Evolutionary conservation across 805 yeast genomes (phyloP).

Genomic region (Metschnikowia continentalis): DNA sequence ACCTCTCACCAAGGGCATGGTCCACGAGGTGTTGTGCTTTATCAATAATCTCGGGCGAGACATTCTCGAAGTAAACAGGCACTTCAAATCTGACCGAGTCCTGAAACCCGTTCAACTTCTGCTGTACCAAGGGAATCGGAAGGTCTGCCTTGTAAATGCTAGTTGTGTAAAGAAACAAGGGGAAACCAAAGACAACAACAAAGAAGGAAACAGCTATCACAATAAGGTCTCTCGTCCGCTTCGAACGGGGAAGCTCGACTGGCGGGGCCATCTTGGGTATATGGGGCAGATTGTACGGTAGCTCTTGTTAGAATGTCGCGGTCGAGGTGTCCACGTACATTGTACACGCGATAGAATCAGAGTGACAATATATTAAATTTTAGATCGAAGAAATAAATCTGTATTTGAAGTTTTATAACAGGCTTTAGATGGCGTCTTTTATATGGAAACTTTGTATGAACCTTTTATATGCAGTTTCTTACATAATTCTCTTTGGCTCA

Average conservation of each 20-base stretch:
- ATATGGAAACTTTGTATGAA: neutral
- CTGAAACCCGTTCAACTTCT: conserved; percentile 19
- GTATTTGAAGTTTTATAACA: too few relatives aligned
- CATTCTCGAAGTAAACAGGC: conserved; percentile 42
- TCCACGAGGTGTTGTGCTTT: conserved; percentile 37
- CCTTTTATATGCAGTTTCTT: too few relatives aligned
- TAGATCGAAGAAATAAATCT: too few relatives aligned
- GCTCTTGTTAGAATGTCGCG: conserved; percentile 1
- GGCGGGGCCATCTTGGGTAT: conserved; percentile 8
- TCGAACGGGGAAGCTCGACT: conserved; percentile 8
- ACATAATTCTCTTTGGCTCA: too few relatives aligned
- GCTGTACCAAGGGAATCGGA: conserved; percentile 43
- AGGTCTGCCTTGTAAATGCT: conserved; percentile 58
- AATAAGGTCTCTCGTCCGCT: conserved; percentile 9
- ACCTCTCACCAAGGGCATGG: conserved; percentile 17
- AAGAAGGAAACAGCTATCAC: conserved; percentile 15
- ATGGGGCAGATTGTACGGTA: neutral
- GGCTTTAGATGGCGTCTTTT: neutral
- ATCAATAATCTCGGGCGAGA: conserved; percentile 28
- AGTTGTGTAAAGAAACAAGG: conserved; percentile 60
- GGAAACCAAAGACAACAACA: conserved; percentile 43
- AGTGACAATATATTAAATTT: neutral
- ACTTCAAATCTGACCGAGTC: conserved; percentile 27
- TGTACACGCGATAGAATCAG: neutral
- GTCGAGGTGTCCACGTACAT: neutral